Evolutionary conservation across 768 basidiomycete species (phyloP).

Genomic region (Tulasnella sp.): DNA sequence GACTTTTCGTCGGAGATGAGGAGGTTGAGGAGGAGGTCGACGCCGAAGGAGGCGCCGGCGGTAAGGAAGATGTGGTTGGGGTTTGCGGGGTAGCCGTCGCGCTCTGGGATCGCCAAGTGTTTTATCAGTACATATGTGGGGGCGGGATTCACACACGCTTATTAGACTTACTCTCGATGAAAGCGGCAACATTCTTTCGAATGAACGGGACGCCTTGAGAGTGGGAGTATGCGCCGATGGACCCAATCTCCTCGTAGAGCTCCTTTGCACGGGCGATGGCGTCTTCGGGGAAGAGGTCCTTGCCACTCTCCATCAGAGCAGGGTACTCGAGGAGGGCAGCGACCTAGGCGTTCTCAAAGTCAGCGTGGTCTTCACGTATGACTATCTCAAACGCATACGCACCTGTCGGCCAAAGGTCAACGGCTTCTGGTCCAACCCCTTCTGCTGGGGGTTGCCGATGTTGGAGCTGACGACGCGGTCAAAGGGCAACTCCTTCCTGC

Average conservation of each 20-base stretch:
- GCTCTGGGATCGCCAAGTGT: constrained; percentile 53
- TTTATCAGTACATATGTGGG: not conserved
- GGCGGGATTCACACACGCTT: not conserved
- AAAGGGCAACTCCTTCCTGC: constrained; percentile 65
- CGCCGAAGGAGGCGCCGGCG: constrained; percentile 90
- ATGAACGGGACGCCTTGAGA: constrained; percentile 91
- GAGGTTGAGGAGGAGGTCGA: constrained; percentile 82
- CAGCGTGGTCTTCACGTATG: constrained; percentile 48
- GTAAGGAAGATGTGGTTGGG: constrained; percentile 92
- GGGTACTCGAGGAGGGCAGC: constrained; percentile 93
- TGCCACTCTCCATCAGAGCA: constrained; percentile 62
- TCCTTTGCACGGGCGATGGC: constrained; percentile 81
- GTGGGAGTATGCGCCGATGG: constrained; percentile 93
- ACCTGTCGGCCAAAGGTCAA: constrained; percentile 94
- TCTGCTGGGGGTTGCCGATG: constrained; percentile 98
- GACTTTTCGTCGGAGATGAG: constrained; percentile 68
- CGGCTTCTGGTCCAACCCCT: constrained; percentile 88
- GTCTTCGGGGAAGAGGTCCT: constrained; percentile 80
- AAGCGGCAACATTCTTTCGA: constrained; percentile 83
- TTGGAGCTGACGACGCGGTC: constrained; percentile 89
- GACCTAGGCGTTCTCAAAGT: constrained; percentile 53
- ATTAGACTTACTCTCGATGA: constrained; percentile 70
- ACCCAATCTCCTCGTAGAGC: constrained; percentile 83
- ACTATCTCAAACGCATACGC: constrained; percentile 38
- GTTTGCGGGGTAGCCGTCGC: constrained; percentile 84